Conservation (phyloP, 768 basidiomycete genomes). For the Tylopilus subfusipes region DNA sequence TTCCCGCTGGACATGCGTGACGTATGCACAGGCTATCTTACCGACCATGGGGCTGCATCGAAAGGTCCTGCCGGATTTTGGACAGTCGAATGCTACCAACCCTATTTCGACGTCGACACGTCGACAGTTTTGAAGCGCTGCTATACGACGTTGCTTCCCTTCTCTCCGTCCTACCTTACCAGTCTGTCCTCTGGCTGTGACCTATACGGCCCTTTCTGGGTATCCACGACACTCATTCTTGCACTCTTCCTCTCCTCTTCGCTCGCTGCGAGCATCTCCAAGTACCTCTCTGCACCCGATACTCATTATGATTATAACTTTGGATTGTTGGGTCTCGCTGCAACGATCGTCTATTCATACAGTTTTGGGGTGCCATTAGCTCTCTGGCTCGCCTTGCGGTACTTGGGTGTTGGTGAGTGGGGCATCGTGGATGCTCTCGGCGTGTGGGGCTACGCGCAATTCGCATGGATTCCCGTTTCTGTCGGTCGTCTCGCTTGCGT, state of each 20-base stretch:
- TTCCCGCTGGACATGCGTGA: neutral
- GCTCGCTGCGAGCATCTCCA: constrained; percentile 80
- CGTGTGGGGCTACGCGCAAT: constrained; percentile 78
- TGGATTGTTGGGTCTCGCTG: constrained; percentile 75
- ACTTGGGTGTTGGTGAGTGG: constrained; percentile 88
- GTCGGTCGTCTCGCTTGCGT: constrained; percentile 40
- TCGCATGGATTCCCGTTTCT: constrained; percentile 86
- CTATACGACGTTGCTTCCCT: constrained; percentile 75
- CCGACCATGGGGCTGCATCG: constrained; percentile 45
- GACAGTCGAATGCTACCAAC: constrained; percentile 82
- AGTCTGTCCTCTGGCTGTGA: constrained; percentile 55
- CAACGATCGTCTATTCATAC: constrained; percentile 83
- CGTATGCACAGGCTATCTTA: constrained; percentile 53
- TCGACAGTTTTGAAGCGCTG: constrained; percentile 72
- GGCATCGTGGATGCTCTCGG: constrained; percentile 78
- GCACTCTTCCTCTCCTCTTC: constrained; percentile 91
- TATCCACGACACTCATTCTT: constrained; percentile 91
- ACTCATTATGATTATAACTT: constrained; percentile 78
- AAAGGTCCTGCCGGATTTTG: constrained; percentile 62
- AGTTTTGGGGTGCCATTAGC: constrained; percentile 77
- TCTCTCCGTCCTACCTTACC: constrained; percentile 57
- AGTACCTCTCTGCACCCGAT: constrained; percentile 69
- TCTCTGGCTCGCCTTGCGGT: constrained; percentile 82
- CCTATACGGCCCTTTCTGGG: constrained; percentile 96
- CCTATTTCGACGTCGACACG: constrained; percentile 87